These are phyloP conservation scores for Pleurotus eryngii DNA, from an alignment of 768 basidiomycete species.

Conservation along the genomic window DNA sequence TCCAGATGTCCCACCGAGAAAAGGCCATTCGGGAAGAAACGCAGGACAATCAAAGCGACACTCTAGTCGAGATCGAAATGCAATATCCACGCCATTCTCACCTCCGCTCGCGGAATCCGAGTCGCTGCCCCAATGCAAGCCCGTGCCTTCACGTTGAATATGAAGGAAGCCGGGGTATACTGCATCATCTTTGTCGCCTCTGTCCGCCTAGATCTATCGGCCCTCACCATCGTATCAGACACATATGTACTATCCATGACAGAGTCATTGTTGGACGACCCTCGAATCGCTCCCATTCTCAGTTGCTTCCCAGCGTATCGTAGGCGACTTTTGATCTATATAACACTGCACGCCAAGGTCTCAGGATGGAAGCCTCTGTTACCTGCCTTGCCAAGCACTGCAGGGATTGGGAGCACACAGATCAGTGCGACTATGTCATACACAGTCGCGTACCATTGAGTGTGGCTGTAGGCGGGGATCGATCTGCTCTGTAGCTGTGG, in stretches of 20 bases:
- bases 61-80: conserved; percentile 9
- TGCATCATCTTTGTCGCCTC: conserved; percentile 44
- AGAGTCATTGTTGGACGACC: conserved; percentile 8
- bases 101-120: background rate
- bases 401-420: conserved; percentile 45
- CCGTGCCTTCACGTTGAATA: conserved; percentile 16
- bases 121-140: background rate
- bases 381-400: conserved; percentile 49
- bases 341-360: conserved; percentile 29
- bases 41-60: background rate
- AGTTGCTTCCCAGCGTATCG: background rate
- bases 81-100: conserved; percentile 9
- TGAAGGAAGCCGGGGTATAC: conserved; percentile 18
- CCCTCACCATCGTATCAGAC: conserved; percentile 48
- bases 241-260: conserved; percentile 41
- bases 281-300: background rate
- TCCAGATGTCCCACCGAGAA: too few species aligned
- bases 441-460: conserved; percentile 14
- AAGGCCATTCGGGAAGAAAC: too few species aligned
- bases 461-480: conserved; percentile 30
- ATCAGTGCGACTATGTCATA: conserved; percentile 41
- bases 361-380: conserved; percentile 48
- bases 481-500: conserved; percentile 52
- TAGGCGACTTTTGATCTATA: background rate
- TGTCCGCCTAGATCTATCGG: conserved; percentile 43